Percentiles rank a stretch among this genome's conserved stretches.
Conservation (phyloP, 306 rosid species). For the Pachyrhizus erosus region DNA sequence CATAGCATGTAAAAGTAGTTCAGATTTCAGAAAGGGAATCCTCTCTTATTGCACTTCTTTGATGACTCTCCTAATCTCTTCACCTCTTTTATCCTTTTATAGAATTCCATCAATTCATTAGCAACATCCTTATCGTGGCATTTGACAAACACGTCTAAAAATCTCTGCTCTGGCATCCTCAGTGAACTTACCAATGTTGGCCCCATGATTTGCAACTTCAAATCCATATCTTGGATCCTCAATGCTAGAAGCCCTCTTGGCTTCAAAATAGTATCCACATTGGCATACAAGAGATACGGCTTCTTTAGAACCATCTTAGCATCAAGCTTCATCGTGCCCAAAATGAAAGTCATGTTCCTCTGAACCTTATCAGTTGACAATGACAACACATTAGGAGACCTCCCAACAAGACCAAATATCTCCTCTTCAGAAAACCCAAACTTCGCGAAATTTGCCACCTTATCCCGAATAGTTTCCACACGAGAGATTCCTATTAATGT, state of each 20-base stretch:
- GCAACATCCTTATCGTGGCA: slow-evolving; percentile 65
- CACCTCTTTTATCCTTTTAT: slow-evolving; percentile 56
- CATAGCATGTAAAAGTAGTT: slow-evolving; percentile 19
- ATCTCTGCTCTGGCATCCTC: slow-evolving; percentile 79
- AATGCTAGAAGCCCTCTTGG: slow-evolving; percentile 62
- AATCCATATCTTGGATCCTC: slow-evolving; percentile 70
- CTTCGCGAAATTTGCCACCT: slow-evolving; percentile 61
- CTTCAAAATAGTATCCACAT: slow-evolving; percentile 70
- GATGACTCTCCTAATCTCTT: slow-evolving; percentile 74
- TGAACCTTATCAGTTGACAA: slow-evolving; percentile 80
- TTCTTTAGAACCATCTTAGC: slow-evolving; percentile 55
- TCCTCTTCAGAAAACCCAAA: slow-evolving; percentile 79
- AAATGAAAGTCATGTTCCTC: slow-evolving; percentile 84
- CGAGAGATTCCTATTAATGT: slow-evolving; percentile 77
- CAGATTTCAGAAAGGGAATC: slow-evolving; percentile 73
- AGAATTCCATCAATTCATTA: slow-evolving; percentile 65
- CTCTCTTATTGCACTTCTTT: slow-evolving; percentile 47
- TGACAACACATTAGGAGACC: slow-evolving; percentile 62
- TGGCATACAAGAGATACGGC: slow-evolving; percentile 62
- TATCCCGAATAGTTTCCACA: slow-evolving; percentile 62
- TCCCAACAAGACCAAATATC: slow-evolving; percentile 58
- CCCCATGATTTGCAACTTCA: slow-evolving; percentile 37
- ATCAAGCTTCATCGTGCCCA: slow-evolving; percentile 75
- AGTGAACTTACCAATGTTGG: slow-evolving; percentile 46
- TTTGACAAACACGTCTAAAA: slow-evolving; percentile 51